These are phyloP conservation scores for Pseudofabraea citricarpa DNA, from an alignment of 2,329 filamentous ascomycete genomes.

Conservation along the genomic window DNA sequence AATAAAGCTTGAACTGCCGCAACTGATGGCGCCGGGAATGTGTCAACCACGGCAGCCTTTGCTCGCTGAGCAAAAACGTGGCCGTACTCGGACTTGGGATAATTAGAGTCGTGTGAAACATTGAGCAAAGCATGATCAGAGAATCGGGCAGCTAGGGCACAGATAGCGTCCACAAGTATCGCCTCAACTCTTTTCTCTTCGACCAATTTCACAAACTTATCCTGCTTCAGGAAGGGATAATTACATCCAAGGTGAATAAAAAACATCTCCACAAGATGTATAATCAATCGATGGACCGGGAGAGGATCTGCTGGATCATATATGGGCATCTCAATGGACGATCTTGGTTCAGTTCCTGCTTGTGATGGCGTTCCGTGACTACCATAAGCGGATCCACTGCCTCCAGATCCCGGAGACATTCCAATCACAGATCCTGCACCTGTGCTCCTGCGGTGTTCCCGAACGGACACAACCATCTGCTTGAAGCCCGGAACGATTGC, in stretches of 20 bases:
- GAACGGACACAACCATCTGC: slow-evolving; percentile 80
- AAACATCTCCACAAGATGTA: slow-evolving; percentile 73
- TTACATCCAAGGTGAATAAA: slow-evolving; percentile 80
- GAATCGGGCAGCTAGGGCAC: slow-evolving; percentile 76
- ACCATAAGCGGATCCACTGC: slow-evolving; percentile 12
- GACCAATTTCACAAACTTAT: slow-evolving; percentile 69
- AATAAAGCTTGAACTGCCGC: slow-evolving; percentile 80
- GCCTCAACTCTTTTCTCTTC: slow-evolving; percentile 77
- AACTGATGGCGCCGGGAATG: slow-evolving; percentile 76
- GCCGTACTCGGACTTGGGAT: slow-evolving; percentile 63
- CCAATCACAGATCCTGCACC: slow-evolving; percentile 20
- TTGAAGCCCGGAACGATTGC: slow-evolving; percentile 90
- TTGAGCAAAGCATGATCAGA: slow-evolving; percentile 55
- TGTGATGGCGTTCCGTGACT: slow-evolving; percentile 14
- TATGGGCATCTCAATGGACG: slow-evolving; percentile 50
- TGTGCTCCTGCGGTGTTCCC: slow-evolving; percentile 57
- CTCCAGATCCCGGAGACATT: slow-evolving; percentile 22
- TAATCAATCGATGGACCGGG: slow-evolving; percentile 70
- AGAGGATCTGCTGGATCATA: slow-evolving; percentile 70
- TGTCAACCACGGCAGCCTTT: slow-evolving; percentile 77
- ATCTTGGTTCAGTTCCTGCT: slow-evolving; percentile 16
- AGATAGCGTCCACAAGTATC: slow-evolving; percentile 83
- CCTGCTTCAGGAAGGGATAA: slow-evolving; percentile 74
- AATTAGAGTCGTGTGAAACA: slow-evolving; percentile 42
- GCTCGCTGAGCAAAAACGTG: slow-evolving; percentile 76